Evolutionary conservation across 228 moss, liverwort and hornwort species (phyloP).

Genomic region (Sphagnum fallax): DNA sequence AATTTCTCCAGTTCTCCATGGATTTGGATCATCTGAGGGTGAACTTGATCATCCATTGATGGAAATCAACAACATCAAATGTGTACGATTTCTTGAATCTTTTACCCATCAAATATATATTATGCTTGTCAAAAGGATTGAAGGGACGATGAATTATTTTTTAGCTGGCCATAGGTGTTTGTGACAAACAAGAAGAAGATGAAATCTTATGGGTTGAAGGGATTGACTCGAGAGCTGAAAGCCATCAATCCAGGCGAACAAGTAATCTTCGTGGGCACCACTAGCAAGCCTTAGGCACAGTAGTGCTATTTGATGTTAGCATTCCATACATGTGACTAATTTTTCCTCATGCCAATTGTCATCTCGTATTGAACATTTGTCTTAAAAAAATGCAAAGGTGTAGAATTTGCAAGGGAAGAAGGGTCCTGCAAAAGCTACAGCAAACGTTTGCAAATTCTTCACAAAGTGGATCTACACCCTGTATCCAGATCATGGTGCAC

Average conservation of each 20-base stretch:
- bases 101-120: no score
- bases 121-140: no score
- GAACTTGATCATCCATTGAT: no score
- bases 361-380: neutral
- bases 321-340: neutral
- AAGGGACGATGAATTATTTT: neutral
- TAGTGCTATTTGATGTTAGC: neutral
- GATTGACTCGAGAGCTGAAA: constrained; percentile 63
- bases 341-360: neutral
- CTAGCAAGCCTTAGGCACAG: constrained; percentile 60
- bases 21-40: no score
- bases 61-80: no score
- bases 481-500: constrained; percentile 67
- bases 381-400: no score
- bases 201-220: constrained; percentile 57
- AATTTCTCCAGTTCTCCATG: no score
- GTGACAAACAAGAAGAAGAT: constrained; percentile 70
- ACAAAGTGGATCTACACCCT: constrained; percentile 73
- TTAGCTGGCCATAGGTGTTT: constrained; percentile 46
- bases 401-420: constrained; percentile 81
- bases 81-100: no score
- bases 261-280: constrained; percentile 64
- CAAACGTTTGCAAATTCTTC: constrained; percentile 68
- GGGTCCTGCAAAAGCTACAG: constrained; percentile 58
- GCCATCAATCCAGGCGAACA: constrained; percentile 59